Conservation (phyloP, 2,329 filamentous ascomycete species). For the Metarhizium humberi region DNA sequence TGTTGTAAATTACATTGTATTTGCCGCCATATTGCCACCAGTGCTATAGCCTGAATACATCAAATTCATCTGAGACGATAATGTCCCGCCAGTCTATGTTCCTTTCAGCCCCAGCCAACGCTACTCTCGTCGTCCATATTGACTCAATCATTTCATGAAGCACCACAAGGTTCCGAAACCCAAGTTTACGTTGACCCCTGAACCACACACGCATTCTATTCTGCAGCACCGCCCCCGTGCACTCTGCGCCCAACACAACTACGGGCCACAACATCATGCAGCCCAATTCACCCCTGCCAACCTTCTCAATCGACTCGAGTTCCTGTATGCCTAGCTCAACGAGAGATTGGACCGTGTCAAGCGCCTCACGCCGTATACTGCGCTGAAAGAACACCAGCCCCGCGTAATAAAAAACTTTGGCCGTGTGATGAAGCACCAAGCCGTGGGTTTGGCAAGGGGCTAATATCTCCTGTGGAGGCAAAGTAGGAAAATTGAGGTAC, state of each 20-base stretch:
- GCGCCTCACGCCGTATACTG: conserved; percentile 15
- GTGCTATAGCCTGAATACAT: conserved; percentile 15
- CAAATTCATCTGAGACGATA: conserved; percentile 21
- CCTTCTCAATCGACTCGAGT: conserved; percentile 20
- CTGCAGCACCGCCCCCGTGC: conserved; percentile 16
- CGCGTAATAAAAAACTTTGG: conserved; percentile 25
- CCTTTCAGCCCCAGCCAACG: conserved; percentile 1
- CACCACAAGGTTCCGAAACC: conserved; percentile 22
- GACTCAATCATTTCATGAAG: conserved; percentile 20
- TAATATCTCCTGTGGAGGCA: conserved; percentile 1
- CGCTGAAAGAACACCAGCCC: conserved; percentile 24
- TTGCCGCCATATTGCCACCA: too few species aligned
- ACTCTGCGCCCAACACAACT: conserved; percentile 25
- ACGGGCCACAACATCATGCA: conserved; percentile 26
- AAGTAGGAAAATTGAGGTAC: conserved; percentile 14
- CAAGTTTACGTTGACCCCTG: conserved; percentile 20
- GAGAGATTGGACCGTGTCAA: conserved; percentile 18
- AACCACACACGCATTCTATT: conserved; percentile 21
- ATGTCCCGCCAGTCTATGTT: conserved; percentile 24
- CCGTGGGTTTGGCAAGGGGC: conserved; percentile 13
- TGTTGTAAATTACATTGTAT: too few species aligned
- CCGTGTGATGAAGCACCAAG: conserved; percentile 13
- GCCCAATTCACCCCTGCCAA: conserved; percentile 18
- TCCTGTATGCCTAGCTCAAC: conserved; percentile 21
- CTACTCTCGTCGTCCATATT: conserved; percentile 18